Evolutionary conservation across 2,329 filamentous ascomycete species (phyloP).

Genomic region (Arthrocladium fulminans): DNA sequence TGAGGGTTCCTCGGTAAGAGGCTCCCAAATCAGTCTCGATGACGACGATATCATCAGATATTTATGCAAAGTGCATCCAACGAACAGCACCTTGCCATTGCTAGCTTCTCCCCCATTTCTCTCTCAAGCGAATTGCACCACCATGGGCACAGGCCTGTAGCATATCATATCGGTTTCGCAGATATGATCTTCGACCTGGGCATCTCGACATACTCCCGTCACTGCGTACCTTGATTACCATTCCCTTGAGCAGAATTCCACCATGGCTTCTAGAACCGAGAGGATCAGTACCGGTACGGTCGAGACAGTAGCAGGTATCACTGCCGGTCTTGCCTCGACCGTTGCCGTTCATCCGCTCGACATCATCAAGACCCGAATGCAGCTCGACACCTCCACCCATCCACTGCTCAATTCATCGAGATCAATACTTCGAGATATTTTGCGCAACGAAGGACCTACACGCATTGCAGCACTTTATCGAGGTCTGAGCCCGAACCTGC

Average conservation of each 20-base stretch:
- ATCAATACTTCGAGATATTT: constrained; percentile 44
- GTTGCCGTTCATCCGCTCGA: constrained; percentile 86
- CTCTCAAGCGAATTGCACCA: not conserved
- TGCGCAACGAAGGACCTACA: constrained; percentile 47
- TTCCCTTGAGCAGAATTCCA: constrained; percentile 7
- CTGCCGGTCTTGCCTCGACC: constrained; percentile 77
- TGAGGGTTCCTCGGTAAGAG: not conserved
- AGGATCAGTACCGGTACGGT: constrained; percentile 67
- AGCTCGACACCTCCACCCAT: constrained; percentile 49
- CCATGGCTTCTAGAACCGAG: constrained; percentile 37
- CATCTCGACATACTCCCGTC: constrained; percentile 16
- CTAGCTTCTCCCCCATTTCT: not conserved
- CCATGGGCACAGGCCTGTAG: not conserved
- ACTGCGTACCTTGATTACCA: constrained; percentile 11
- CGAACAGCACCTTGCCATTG: not conserved
- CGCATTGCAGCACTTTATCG: constrained; percentile 63
- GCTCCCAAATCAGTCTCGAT: too few species aligned
- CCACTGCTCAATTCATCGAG: constrained; percentile 46
- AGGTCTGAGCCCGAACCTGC: constrained; percentile 77
- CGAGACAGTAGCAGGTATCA: constrained; percentile 83
- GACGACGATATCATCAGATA: too few species aligned
- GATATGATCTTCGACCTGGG: constrained; percentile 21
- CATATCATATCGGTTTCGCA: not conserved
- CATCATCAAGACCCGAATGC: constrained; percentile 91
- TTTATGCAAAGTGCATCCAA: not conserved